phyloP scores from a whole-genome alignment of 2,329 filamentous ascomycete genomes.

The Fonsecaea monophora region DNA sequence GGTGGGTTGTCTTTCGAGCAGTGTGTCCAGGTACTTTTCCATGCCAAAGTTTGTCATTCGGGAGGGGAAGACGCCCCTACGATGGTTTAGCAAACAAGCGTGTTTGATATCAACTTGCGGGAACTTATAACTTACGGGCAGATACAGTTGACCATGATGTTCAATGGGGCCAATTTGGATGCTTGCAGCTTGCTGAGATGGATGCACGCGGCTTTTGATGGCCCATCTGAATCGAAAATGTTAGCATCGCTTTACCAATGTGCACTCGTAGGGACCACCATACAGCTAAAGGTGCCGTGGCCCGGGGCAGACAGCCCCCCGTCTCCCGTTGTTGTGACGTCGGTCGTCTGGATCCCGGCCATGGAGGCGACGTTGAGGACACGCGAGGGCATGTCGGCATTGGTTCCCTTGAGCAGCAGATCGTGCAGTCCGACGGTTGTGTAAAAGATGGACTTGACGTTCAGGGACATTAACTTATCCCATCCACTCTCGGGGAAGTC shows the following conservation, averaged over 20 bases:
- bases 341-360: conserved; percentile 51
- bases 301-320: conserved; percentile 62
- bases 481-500: conserved; percentile 64
- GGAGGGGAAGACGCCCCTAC: conserved; percentile 57
- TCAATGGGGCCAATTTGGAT: conserved; percentile 58
- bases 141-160: conserved; percentile 59
- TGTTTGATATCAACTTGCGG: not conserved
- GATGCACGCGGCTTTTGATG: conserved; percentile 61
- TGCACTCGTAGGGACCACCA: conserved; percentile 28
- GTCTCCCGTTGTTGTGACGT: conserved; percentile 54
- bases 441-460: conserved; percentile 62
- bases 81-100: conserved; percentile 29
- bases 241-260: conserved; percentile 10
- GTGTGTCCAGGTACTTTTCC: conserved; percentile 56
- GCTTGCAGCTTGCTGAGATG: conserved; percentile 61
- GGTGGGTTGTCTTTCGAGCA: conserved; percentile 55
- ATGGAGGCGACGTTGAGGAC: conserved; percentile 63
- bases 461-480: conserved; percentile 63
- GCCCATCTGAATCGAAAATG: conserved; percentile 48
- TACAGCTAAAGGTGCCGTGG: conserved; percentile 58
- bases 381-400: conserved; percentile 52
- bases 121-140: conserved; percentile 42
- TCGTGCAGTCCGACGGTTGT: conserved; percentile 54
- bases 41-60: conserved; percentile 64
- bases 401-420: conserved; percentile 55